A percentile compares a stretch with the other conserved stretches of the same genome.
phyloP scores from a whole-genome alignment of 495 filamentous ascomycete genomes.

The Penicillium cataractarum region DNA sequence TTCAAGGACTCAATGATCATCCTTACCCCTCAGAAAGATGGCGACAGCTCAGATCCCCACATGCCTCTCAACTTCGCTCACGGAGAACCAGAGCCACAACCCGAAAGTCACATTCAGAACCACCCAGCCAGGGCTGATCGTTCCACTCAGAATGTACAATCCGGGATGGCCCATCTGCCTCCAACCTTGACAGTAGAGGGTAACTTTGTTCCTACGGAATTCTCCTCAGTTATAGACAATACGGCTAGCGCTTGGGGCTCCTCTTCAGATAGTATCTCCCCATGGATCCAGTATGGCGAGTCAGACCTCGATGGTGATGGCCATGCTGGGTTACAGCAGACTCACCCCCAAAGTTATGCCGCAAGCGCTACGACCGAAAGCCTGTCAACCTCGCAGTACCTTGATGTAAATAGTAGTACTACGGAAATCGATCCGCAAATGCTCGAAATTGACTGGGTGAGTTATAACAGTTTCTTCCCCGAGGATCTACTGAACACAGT shows the following conservation, averaged over 20 bases:
- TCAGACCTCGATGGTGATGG: background rate
- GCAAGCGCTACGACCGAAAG: background rate
- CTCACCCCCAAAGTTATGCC: background rate
- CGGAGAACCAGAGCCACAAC: background rate
- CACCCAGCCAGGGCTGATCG: background rate
- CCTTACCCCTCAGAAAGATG: background rate
- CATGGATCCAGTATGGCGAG: background rate
- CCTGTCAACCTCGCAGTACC: background rate
- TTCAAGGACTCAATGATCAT: background rate
- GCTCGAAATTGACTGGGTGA: slow-evolving; percentile 1
- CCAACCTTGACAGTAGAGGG: background rate
- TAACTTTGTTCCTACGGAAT: background rate
- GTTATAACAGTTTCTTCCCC: background rate
- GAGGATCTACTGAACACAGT: background rate
- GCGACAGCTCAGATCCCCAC: background rate
- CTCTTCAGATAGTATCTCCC: background rate
- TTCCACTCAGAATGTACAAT: background rate
- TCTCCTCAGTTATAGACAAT: background rate
- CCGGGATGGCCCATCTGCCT: background rate
- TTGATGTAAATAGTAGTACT: background rate
- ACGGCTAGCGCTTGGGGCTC: background rate
- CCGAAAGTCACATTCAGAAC: background rate
- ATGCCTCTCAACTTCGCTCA: background rate
- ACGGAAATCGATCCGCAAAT: background rate
- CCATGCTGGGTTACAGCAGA: background rate